Conservation (phyloP, 768 basidiomycete genomes). For the Tulasnella calospora region DNA sequence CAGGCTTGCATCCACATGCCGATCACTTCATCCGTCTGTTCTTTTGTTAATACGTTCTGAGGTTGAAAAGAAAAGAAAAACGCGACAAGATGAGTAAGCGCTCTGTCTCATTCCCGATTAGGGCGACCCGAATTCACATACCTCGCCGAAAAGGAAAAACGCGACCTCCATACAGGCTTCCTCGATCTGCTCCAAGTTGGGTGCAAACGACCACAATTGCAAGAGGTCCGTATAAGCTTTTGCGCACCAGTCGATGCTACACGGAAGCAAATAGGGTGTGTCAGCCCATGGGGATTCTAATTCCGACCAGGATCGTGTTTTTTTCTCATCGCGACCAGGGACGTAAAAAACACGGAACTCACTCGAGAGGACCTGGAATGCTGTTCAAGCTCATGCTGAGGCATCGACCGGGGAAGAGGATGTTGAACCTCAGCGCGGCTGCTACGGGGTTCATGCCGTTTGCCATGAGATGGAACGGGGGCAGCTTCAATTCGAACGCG, state of each 20-base stretch:
- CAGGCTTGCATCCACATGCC: slow-evolving; percentile 56
- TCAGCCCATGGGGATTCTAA: background rate
- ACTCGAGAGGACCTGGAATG: slow-evolving; percentile 28
- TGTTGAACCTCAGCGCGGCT: slow-evolving; percentile 53
- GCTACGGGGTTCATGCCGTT: slow-evolving; percentile 56
- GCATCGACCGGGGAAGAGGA: slow-evolving; percentile 28
- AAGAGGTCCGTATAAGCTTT: slow-evolving; percentile 60
- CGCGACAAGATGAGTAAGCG: background rate
- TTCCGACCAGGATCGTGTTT: background rate
- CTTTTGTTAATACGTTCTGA: slow-evolving; percentile 29
- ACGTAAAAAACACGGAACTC: slow-evolving; percentile 7
- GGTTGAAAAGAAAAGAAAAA: background rate
- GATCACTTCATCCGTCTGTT: slow-evolving; percentile 65
- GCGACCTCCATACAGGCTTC: slow-evolving; percentile 59
- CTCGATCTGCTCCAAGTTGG: slow-evolving; percentile 63
- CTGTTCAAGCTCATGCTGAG: slow-evolving; percentile 25
- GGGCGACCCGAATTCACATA: background rate
- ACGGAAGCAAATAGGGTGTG: background rate
- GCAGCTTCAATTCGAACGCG: slow-evolving; percentile 53
- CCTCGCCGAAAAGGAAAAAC: slow-evolving; percentile 47
- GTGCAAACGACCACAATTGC: slow-evolving; percentile 58
- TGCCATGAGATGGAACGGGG: slow-evolving; percentile 67
- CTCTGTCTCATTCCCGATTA: background rate
- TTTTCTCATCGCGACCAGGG: background rate
- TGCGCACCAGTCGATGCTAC: slow-evolving; percentile 55